These are phyloP conservation scores for Fragaria iinumae DNA, from an alignment of 306 rosid genomes.

Conservation along the genomic window DNA sequence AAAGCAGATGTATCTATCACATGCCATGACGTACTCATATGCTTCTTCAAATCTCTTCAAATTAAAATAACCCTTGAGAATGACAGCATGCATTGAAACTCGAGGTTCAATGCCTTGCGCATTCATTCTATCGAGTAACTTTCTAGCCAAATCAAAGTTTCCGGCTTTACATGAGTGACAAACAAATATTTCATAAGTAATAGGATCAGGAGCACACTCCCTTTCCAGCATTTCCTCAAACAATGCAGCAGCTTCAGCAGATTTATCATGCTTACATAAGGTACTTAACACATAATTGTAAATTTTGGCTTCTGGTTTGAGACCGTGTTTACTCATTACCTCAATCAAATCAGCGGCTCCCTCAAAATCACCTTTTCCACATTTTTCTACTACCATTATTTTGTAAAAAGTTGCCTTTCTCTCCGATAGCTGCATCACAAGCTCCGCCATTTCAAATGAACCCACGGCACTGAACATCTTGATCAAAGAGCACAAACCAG, in stretches of 20 bases:
- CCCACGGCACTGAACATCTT: constrained; percentile 48
- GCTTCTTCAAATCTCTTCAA: constrained; percentile 55
- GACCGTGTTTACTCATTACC: constrained; percentile 54
- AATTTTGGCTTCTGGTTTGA: constrained; percentile 32
- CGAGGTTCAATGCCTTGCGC: constrained; percentile 58
- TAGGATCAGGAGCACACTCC: constrained; percentile 39
- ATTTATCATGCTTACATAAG: constrained; percentile 45
- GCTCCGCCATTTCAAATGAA: constrained; percentile 43
- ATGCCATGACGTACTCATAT: constrained; percentile 42
- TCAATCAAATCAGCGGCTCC: constrained; percentile 44
- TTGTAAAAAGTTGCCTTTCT: constrained; percentile 41
- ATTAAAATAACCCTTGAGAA: constrained; percentile 60
- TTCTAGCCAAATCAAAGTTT: constrained; percentile 39
- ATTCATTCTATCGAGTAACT: constrained; percentile 53
- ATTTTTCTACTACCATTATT: constrained; percentile 46
- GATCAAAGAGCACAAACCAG: constrained; percentile 60
- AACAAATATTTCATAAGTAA: constrained; percentile 54
- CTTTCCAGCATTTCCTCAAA: constrained; percentile 45
- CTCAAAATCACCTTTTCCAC: constrained; percentile 47
- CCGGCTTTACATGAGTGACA: constrained; percentile 35
- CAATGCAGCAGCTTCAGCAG: constrained; percentile 39
- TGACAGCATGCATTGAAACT: constrained; percentile 49
- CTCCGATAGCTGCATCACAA: constrained; percentile 46
- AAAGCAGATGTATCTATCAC: constrained; percentile 34
- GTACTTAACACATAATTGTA: constrained; percentile 53